A percentile compares a stretch with the other conserved stretches of the same genome.
Conservation (phyloP, 2,329 filamentous ascomycete species). For the Fusarium bactridioides region DNA sequence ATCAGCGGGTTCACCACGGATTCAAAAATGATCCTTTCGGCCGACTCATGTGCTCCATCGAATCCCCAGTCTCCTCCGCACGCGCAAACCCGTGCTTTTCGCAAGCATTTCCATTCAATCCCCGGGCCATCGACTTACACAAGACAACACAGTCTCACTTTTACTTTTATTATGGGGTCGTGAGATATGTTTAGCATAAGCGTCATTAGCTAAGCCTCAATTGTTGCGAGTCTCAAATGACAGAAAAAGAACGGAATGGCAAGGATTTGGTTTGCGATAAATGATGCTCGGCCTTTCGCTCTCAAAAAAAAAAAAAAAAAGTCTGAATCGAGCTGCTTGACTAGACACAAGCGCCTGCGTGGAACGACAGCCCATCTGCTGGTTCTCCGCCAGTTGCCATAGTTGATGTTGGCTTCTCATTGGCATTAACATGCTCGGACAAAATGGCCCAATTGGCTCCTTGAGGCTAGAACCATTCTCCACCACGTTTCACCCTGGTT, state of each 20-base stretch:
- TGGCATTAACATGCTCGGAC: conserved; percentile 3
- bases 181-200: conserved; percentile 3
- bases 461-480: conserved; percentile 25
- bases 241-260: neutral
- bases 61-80: conserved; percentile 29
- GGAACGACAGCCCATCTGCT: neutral
- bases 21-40: conserved; percentile 28
- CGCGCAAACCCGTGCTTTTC: conserved; percentile 16
- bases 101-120: conserved; percentile 37
- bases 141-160: neutral
- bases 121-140: conserved; percentile 9
- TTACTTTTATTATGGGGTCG: neutral
- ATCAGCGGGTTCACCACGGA: conserved; percentile 22
- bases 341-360: neutral
- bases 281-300: neutral
- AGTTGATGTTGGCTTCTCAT: conserved; percentile 1
- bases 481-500: conserved; percentile 28
- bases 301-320: neutral
- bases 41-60: conserved; percentile 29
- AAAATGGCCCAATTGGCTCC: conserved; percentile 9
- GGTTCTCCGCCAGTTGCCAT: neutral
- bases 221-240: neutral
- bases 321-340: neutral
- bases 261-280: conserved; percentile 1
- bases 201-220: neutral